phyloP scores from a whole-genome alignment of 2,329 filamentous ascomycete species.

The Beauveria sp. region DNA sequence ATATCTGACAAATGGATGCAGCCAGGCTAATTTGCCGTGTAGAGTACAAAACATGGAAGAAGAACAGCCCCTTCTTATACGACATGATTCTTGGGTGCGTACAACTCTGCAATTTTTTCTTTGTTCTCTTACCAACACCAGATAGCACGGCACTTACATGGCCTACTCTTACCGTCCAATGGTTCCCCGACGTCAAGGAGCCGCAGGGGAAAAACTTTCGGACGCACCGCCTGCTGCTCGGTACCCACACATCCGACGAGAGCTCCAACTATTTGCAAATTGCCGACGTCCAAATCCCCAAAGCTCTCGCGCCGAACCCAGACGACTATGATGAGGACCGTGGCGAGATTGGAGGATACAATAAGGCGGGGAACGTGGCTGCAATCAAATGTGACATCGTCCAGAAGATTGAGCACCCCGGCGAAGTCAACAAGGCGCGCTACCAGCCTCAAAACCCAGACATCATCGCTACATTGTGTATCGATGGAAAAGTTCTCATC shows the following conservation, averaged over 20 bases:
- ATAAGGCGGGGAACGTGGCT: conserved; percentile 61
- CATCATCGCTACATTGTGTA: conserved; percentile 87
- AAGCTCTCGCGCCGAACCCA: conserved; percentile 63
- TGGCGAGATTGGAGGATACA: conserved; percentile 91
- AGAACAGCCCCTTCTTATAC: conserved; percentile 97
- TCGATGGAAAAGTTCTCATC: conserved; percentile 80
- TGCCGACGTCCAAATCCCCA: conserved; percentile 87
- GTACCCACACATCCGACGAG: conserved; percentile 85
- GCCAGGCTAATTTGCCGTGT: conserved; percentile 3
- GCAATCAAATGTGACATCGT: conserved; percentile 84
- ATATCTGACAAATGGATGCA: background rate
- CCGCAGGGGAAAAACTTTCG: conserved; percentile 80
- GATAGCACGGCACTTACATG: conserved; percentile 82
- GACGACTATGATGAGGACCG: conserved; percentile 86
- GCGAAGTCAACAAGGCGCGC: conserved; percentile 96
- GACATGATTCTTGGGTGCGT: conserved; percentile 82
- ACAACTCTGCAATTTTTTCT: background rate
- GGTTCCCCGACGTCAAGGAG: conserved; percentile 92
- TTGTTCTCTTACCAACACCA: conserved; percentile 2
- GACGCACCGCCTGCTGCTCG: conserved; percentile 81
- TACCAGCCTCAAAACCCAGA: conserved; percentile 98
- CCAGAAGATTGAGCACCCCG: conserved; percentile 92
- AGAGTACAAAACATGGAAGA: conserved; percentile 99
- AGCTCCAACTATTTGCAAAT: conserved; percentile 91
- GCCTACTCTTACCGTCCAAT: conserved; percentile 95